Evolutionary conservation across 2,329 filamentous ascomycete species (phyloP).

Genomic region (Phaeosphaeria sp.): DNA sequence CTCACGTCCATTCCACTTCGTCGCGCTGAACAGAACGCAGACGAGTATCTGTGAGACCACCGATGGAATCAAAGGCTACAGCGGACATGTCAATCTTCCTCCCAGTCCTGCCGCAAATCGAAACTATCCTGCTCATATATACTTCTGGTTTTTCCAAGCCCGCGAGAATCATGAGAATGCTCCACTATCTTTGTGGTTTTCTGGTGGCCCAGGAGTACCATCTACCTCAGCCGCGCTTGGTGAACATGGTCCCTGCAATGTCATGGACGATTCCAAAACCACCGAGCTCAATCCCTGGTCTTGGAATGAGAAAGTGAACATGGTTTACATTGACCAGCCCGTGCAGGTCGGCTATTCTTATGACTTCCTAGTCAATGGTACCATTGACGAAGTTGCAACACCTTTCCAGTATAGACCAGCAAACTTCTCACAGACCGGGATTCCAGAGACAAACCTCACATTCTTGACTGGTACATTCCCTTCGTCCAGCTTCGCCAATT

Average conservation of each 20-base stretch:
- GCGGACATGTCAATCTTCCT: constrained; percentile 63
- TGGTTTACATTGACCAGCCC: constrained; percentile 69
- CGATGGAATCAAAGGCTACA: constrained; percentile 60
- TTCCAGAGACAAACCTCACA: constrained; percentile 57
- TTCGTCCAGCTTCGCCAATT: constrained; percentile 39
- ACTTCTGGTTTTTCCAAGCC: constrained; percentile 69
- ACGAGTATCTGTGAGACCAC: constrained; percentile 61
- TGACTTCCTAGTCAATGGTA: constrained; percentile 16
- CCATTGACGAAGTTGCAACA: constrained; percentile 9
- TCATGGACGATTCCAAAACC: constrained; percentile 58
- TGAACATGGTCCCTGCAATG: constrained; percentile 60
- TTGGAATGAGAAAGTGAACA: constrained; percentile 60
- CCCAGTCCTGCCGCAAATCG: constrained; percentile 47
- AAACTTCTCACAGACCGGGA: constrained; percentile 3
- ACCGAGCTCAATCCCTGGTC: constrained; percentile 60
- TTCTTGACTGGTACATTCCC: constrained; percentile 59
- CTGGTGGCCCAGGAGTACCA: constrained; percentile 60
- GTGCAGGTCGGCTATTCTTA: constrained; percentile 63
- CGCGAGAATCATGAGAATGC: constrained; percentile 59
- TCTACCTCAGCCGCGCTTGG: constrained; percentile 40
- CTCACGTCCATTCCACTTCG: no score
- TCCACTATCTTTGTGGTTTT: constrained; percentile 64
- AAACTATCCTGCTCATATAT: constrained; percentile 61
- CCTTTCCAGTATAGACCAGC: constrained; percentile 5
- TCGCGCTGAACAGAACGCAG: constrained; percentile 10